phyloP scores from a whole-genome alignment of 192 early-diverging fungal genomes.

The Linnemannia exigua region DNA sequence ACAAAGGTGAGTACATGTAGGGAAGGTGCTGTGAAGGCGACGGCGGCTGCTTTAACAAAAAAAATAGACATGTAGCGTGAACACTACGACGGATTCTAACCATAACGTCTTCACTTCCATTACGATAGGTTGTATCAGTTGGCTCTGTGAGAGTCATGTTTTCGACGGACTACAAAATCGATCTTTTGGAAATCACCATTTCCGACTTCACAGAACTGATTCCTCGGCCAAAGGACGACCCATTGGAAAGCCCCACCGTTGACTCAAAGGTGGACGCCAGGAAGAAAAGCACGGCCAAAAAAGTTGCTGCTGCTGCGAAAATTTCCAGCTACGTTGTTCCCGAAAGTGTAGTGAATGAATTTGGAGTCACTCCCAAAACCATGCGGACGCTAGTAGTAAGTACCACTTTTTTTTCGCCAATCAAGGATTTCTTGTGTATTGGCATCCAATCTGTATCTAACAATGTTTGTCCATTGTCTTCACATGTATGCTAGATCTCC shows the following conservation, averaged over 20 bases:
- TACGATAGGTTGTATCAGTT: slow-evolving; percentile 16
- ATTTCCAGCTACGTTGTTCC: background rate
- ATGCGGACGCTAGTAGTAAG: slow-evolving; percentile 24
- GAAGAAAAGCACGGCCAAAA: slow-evolving; percentile 11
- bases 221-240: slow-evolving; percentile 25
- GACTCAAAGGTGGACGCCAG: slow-evolving; percentile 17
- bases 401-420: too few relatives aligned
- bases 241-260: background rate
- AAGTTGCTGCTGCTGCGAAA: background rate
- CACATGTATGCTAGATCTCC: background rate
- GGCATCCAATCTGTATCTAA: too few relatives aligned
- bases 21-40: too few relatives aligned
- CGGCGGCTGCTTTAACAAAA: too few relatives aligned
- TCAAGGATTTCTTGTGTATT: too few relatives aligned
- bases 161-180: slow-evolving; percentile 11
- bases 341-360: slow-evolving; percentile 25
- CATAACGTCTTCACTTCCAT: too few relatives aligned
- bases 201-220: slow-evolving; percentile 15
- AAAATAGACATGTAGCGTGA: too few relatives aligned
- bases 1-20: slow-evolving; percentile 8
- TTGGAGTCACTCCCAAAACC: slow-evolving; percentile 10
- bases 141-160: slow-evolving; percentile 22
- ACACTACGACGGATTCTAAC: too few relatives aligned
- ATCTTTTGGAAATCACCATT: slow-evolving; percentile 6
- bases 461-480: background rate